Conservation (phyloP, 176 grass and related monocot species). For the Eragrostis nindensis region DNA sequence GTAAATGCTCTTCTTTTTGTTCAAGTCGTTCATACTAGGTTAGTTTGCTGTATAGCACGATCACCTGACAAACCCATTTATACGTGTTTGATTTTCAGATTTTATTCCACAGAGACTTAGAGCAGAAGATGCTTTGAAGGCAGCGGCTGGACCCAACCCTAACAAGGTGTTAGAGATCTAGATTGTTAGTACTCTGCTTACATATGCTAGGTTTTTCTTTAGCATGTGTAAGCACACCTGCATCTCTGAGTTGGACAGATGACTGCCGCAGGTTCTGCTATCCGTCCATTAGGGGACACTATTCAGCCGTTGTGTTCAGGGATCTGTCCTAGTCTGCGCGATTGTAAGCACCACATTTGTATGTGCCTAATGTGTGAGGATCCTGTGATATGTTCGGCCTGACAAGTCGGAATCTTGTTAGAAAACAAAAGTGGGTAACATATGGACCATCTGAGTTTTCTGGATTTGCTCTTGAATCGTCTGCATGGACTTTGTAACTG, state of each 20-base stretch:
- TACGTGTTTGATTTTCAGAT: constrained; percentile 37
- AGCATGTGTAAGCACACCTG: background rate
- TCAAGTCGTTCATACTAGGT: background rate
- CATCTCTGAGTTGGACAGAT: background rate
- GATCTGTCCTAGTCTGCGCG: background rate
- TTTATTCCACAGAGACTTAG: constrained; percentile 73
- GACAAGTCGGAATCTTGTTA: background rate
- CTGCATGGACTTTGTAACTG: too few species aligned
- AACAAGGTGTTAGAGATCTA: constrained; percentile 9
- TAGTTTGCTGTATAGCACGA: background rate
- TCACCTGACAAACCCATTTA: background rate
- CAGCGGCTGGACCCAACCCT: constrained; percentile 8
- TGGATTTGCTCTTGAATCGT: background rate
- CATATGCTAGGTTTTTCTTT: background rate
- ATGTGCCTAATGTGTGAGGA: background rate
- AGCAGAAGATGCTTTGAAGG: constrained; percentile 65
- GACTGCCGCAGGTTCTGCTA: background rate
- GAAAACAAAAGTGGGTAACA: background rate
- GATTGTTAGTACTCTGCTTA: background rate
- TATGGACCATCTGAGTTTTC: background rate
- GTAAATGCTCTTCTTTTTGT: constrained; percentile 39
- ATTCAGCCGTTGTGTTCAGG: background rate
- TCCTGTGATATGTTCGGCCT: background rate
- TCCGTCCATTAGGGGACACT: background rate
- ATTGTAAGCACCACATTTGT: background rate